Evolutionary conservation across 495 filamentous ascomycete genomes (phyloP), one percentile per base, ranked within the genome.

Genomic region (Penicillium fimorum): DNA sequence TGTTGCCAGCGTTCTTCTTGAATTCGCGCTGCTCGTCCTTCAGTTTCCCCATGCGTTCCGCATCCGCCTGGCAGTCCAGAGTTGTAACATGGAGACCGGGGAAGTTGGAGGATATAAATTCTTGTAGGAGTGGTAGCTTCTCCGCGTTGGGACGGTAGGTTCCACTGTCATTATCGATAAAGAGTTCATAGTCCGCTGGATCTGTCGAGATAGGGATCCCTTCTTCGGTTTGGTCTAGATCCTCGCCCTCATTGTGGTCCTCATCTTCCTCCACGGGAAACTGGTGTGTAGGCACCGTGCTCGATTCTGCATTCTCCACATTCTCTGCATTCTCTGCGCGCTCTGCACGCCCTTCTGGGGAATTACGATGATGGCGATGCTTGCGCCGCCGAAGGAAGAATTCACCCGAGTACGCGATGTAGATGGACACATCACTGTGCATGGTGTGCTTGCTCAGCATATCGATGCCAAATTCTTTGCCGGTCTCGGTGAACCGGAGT

Each of bases 131-230:
- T 0, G 88, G 87, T 9, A 97, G 80, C 5, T 87, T 74, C 7
- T 84, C 79, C 25, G 85, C 83, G 59, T 91, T 90, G 0, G 93
- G 93, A 0, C 93, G 84, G 68, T 97, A 97, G 0, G 93, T 97
- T 13, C 93, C 93, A 62, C 84, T 88, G 70, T 96, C 92, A 57
- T 97, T 97, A 74, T 97, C 93, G 61, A 97, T 96, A 49, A 94
- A 79, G 4, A 97, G 82, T 65, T 94, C 87, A 63, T 96, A 97
- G 62, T 87, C 77, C 1, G 73, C 60, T 0, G 90, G 88, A 53
- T 91, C 79, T 33, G 73, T 73, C 1, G 79, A 69, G 57, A 70
- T 15, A 10, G 38, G 25, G 15, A 43, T 32, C 8, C 38, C 50
- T 33, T 73, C 68, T 13, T 54, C 30, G 17, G 64, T 60, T n/a